Conservation (phyloP, 1,139 yeast genomes). For the Arxiozyma telluris region DNA sequence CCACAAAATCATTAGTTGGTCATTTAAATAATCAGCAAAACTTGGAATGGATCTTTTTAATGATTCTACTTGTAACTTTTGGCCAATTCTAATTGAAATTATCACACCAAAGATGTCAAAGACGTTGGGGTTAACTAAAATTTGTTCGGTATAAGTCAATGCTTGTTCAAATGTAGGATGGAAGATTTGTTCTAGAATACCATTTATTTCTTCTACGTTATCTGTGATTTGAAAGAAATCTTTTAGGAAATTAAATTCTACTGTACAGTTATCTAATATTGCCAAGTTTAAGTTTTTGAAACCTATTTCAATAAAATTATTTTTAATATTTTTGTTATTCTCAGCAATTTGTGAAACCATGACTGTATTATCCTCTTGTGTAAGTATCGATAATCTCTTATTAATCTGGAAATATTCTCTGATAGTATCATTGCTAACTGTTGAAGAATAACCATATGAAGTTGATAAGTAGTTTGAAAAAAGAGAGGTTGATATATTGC, state of each 20-base stretch:
- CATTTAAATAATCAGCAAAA: constrained; percentile 63
- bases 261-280: constrained; percentile 64
- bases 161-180: constrained; percentile 46
- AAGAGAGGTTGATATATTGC: constrained; percentile 15
- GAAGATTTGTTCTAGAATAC: constrained; percentile 41
- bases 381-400: constrained; percentile 45
- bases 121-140: constrained; percentile 37
- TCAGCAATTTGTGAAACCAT: constrained; percentile 85
- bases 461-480: constrained; percentile 21
- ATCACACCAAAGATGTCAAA: constrained; percentile 74
- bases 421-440: constrained; percentile 19
- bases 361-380: constrained; percentile 50
- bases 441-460: constrained; percentile 14
- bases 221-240: constrained; percentile 53
- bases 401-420: constrained; percentile 49
- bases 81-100: constrained; percentile 66
- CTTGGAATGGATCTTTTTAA: constrained; percentile 62
- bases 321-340: constrained; percentile 48
- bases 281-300: constrained; percentile 70
- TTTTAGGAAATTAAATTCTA: constrained; percentile 64
- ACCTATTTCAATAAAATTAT: constrained; percentile 63
- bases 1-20: constrained; percentile 65
- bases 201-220: constrained; percentile 36
- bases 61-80: constrained; percentile 51
- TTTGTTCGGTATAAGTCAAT: constrained; percentile 41